Evolutionary conservation across 106 monocot genomes (phyloP), one percentile per base, ranked within the genome.

Genomic region (Dioscorea zingiberensis): DNA sequence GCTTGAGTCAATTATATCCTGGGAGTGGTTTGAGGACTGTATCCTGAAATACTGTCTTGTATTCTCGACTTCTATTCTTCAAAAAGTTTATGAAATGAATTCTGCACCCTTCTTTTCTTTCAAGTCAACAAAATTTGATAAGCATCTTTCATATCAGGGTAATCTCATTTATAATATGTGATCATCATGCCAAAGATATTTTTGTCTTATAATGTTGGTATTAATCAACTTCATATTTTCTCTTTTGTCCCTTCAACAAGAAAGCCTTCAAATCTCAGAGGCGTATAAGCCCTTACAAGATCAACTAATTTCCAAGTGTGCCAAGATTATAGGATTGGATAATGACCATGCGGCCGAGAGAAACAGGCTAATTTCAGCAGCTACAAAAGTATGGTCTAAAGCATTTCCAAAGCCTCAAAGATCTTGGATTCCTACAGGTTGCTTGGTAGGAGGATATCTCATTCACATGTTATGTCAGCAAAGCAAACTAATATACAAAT

Each of bases 351-450:
- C 12, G 27, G 25, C 47, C 51, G 26, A 58, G 27, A 56, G 28
- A 65, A 83, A 45, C 27, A 68, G 25, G 64, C 25, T 83, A 69
- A 22, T 77, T 68, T 79, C 76, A 25, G 44, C 73, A 21, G 59
- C 73, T 46, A 83, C 66, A 61, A 25, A 64, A 2, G 23, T 92
- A 58, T 79, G 71, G 79, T 83, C 88, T 24, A 98, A 84, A 86
- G 77, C 64, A 59, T 86, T 92, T 76, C 97, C 92, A 71, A 98
- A 89, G 68, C 78, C 97, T 71, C 74, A 61, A 73, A 84, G 74
- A 86, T 71, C 77, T 72, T 98, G 97, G 97, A 58, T 92, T 59
- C 97, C 97, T 64, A 98, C 97, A 24, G 86, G 97, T 27, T 98
- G 92, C 59, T 72, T 98, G 92, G 97, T 98, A 87, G 60, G 63